Base-by-base conservation (phyloP, 2,329 filamentous ascomycete species). In the Bipolaris victoriae region DNA sequence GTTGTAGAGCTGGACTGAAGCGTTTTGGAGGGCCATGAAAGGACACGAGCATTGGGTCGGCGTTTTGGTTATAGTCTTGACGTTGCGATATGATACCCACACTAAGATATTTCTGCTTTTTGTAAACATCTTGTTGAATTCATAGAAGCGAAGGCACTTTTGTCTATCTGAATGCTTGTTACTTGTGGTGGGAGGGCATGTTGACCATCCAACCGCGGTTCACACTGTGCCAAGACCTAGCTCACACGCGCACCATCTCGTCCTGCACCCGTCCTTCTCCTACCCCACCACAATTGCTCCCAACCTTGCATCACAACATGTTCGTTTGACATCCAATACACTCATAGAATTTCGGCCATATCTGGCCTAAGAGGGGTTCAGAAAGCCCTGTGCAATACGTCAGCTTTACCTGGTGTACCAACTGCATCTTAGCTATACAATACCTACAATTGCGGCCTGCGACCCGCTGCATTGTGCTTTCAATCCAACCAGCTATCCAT, bases 1-100 rank as follows among this genome's bases (percentile, higher is more conserved):
- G 56, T 62, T 26, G 63, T 74, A 16, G 71, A 73, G 51, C 36
- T 74, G 44, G 67, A 71, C 37, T 73, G 60, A 43, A 70, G 18
- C 35, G n/a, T 9, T 2, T 2, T 11, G 33, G 6, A 13, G 18
- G 20, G 20, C n/a, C 24, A 9, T 13, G 7, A 18, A 15, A 6
- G 24, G n/a, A 22, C 40, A 43, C 9, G 22, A 46, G 31, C 33
- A 26, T 50, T n/a, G 44, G 6, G 5, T 43, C 43, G 50, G 54
- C 58, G 52, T 52, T 55, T 4, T 29, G 33, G 43, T 31, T 20
- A 33, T 7, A 10, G 15, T 20, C 37, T 15, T 20, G 24, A 44
- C 20, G 11, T 35, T 43, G 39, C 35, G 37, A 36, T 59, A 52
- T 55, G 57, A 63, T 61, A 61, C 54, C 58, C 43, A 45, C 41